These are phyloP conservation scores for Xylaria grammica DNA, from an alignment of 495 filamentous ascomycete species.

Conservation along the genomic window DNA sequence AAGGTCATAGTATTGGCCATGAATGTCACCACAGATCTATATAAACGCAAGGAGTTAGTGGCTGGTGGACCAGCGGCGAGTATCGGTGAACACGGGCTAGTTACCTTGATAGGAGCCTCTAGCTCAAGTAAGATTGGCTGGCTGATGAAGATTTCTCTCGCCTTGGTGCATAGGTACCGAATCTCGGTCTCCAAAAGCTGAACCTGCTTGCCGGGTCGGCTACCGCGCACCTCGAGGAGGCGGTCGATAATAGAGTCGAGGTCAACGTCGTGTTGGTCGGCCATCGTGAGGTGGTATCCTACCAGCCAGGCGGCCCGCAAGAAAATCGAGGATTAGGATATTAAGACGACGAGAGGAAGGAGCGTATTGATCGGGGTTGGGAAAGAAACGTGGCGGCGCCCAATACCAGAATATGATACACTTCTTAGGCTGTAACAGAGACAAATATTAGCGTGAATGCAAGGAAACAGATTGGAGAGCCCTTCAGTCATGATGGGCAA, in stretches of 20 bases:
- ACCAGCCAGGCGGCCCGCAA: slow-evolving; percentile 47
- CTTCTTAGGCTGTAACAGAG: slow-evolving; percentile 38
- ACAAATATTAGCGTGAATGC: slow-evolving; percentile 16
- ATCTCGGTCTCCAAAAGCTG: slow-evolving; percentile 97
- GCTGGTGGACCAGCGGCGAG: background rate
- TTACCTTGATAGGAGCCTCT: slow-evolving; percentile 98
- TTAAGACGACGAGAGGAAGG: slow-evolving; percentile 28
- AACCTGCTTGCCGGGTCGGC: slow-evolving; percentile 97
- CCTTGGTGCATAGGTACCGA: slow-evolving; percentile 97
- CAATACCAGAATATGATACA: slow-evolving; percentile 40
- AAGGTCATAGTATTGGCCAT: slow-evolving; percentile 99
- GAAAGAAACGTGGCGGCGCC: slow-evolving; percentile 32
- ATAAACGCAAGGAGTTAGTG: background rate
- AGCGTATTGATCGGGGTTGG: slow-evolving; percentile 26
- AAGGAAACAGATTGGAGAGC: background rate
- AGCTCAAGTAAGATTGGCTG: slow-evolving; percentile 97
- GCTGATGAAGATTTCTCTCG: slow-evolving; percentile 98
- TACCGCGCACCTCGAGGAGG: slow-evolving; percentile 95
- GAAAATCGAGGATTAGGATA: slow-evolving; percentile 36
- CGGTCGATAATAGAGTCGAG: slow-evolving; percentile 99
- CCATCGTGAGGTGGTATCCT: slow-evolving; percentile 69
- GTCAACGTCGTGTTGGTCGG: slow-evolving; percentile 96
- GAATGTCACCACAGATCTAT: slow-evolving; percentile 98
- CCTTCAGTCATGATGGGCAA: slow-evolving; percentile 5
- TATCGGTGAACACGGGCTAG: slow-evolving; percentile 29